Percentiles rank a stretch among this genome's conserved stretches.
phyloP scores from a whole-genome alignment of 1,284 basidiomycete genomes.

The Heterobasidion annosum region DNA sequence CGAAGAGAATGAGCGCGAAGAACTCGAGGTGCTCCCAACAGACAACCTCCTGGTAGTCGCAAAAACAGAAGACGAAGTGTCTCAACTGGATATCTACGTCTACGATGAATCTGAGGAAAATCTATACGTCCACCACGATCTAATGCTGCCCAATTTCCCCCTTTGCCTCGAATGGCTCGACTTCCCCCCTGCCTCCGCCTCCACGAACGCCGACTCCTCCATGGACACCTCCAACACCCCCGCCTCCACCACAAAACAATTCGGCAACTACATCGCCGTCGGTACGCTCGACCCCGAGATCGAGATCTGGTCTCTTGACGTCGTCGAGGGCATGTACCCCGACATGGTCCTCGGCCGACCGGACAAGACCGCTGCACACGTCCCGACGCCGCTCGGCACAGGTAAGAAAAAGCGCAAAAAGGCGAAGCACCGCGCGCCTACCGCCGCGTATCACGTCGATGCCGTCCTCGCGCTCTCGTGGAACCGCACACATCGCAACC shows the following conservation, averaged over 20 bases:
- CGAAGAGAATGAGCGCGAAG: slow-evolving; percentile 80
- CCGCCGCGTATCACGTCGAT: slow-evolving; percentile 82
- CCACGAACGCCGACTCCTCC: slow-evolving; percentile 20
- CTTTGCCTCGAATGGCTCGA: slow-evolving; percentile 99
- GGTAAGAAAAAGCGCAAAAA: slow-evolving; percentile 96
- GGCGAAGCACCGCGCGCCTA: slow-evolving; percentile 60
- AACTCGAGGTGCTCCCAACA: slow-evolving; percentile 82
- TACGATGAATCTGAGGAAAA: slow-evolving; percentile 91
- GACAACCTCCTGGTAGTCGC: slow-evolving; percentile 92
- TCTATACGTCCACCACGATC: slow-evolving; percentile 95
- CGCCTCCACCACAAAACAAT: slow-evolving; percentile 23
- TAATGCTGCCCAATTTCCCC: slow-evolving; percentile 96
- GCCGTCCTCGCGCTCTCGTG: slow-evolving; percentile 89
- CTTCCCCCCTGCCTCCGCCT: slow-evolving; percentile 63
- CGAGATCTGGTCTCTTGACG: slow-evolving; percentile 96
- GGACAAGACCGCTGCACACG: slow-evolving; percentile 75
- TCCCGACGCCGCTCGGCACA: slow-evolving; percentile 70
- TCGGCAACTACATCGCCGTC: slow-evolving; percentile 92
- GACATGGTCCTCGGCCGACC: slow-evolving; percentile 86
- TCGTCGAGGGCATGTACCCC: slow-evolving; percentile 92
- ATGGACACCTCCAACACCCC: slow-evolving; percentile 20
- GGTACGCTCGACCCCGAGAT: slow-evolving; percentile 98
- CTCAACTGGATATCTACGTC: slow-evolving; percentile 91
- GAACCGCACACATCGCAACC: slow-evolving; percentile 84
- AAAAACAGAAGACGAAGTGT: slow-evolving; percentile 96